phyloP scores from a whole-genome alignment of 805 yeast species.

The Kuraishia piskuri region DNA sequence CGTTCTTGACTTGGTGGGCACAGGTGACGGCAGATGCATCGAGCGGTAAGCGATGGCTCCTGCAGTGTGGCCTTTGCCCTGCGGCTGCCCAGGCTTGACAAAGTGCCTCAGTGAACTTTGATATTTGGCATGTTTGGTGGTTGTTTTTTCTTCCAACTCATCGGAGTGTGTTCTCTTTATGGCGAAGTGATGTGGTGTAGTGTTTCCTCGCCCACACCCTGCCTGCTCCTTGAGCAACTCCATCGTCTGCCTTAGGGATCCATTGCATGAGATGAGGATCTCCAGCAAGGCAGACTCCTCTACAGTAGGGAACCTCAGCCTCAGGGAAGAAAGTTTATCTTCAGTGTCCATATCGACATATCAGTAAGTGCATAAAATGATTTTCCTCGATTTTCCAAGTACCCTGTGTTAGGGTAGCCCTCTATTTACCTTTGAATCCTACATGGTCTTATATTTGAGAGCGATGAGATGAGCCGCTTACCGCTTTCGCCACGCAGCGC shows the following conservation, averaged over 20 bases:
- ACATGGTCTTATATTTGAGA: not conserved
- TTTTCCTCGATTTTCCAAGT: no score
- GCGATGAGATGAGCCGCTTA: not conserved
- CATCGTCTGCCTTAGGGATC: slow-evolving; percentile 36
- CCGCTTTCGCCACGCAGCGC: not conserved
- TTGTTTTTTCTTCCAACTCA: slow-evolving; percentile 4
- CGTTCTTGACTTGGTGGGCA: slow-evolving; percentile 2
- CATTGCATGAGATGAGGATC: slow-evolving; percentile 43
- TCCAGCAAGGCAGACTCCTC: slow-evolving; percentile 36
- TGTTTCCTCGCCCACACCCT: no score
- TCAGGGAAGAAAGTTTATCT: slow-evolving; percentile 27
- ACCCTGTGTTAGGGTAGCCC: no score
- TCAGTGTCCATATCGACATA: slow-evolving; percentile 23
- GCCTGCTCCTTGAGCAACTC: slow-evolving; percentile 29
- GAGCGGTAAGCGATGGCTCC: not conserved
- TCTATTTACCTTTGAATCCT: not conserved
- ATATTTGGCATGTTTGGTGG: slow-evolving; percentile 4
- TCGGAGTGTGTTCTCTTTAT: not conserved
- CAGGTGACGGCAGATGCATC: not conserved
- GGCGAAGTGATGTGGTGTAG: not conserved
- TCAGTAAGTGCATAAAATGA: no score
- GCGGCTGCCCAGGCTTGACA: not conserved
- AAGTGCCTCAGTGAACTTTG: slow-evolving; percentile 1
- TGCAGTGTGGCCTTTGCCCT: not conserved
- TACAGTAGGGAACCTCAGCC: slow-evolving; percentile 31